Base-by-base conservation (phyloP, 2,329 filamentous ascomycete genomes). In the Catunica adiposa region DNA sequence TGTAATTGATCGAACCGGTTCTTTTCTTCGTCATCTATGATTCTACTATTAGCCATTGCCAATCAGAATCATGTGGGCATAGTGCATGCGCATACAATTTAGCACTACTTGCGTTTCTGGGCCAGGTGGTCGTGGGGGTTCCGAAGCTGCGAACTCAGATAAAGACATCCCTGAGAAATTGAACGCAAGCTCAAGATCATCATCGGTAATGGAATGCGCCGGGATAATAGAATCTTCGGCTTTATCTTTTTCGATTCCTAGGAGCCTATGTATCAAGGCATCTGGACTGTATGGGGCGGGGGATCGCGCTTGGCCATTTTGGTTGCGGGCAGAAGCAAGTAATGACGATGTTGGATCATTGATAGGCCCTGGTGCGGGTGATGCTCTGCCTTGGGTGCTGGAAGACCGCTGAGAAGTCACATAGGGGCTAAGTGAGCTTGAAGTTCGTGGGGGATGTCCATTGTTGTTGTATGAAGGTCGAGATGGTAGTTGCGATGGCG, bases 1-100 rank as follows among this genome's bases (percentile, higher is more conserved):
- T 97, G 92, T 44, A 98, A 75, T 56, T 94, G 88, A 67, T 96
- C 84, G 63, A 94, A 94, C 64, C 84, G 89, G 63, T 83, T 75
- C 66, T 84, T 86, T 61, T 95, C 87, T 61, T 77, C 78, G 67
- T 92, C 84, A 66, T 89, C 87, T 40, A 22, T 15, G 42, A 56
- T 44, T 7, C 31, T 6, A 20, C 23, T 52, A 29, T 52, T 22
- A 52, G 48, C 25, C 5, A 51, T n/a, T 17, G 15, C 15, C n/a
- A 7, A 20, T 22, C 15, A 44, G n/a, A 51, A n/a, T 4, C 14
- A 51, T 2, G n/a, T 55, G 9, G 38, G 47, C 15, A 23, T 34
- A 34, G 29, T 34, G 11, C 15, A 48, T 40, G n/a, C 11, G 42
- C 57, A 44, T 58, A 58, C 57, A 56, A 26, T 56, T 42, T 42